Conservation (phyloP, 768 basidiomycete genomes). For the Chalciporus piperatus region DNA sequence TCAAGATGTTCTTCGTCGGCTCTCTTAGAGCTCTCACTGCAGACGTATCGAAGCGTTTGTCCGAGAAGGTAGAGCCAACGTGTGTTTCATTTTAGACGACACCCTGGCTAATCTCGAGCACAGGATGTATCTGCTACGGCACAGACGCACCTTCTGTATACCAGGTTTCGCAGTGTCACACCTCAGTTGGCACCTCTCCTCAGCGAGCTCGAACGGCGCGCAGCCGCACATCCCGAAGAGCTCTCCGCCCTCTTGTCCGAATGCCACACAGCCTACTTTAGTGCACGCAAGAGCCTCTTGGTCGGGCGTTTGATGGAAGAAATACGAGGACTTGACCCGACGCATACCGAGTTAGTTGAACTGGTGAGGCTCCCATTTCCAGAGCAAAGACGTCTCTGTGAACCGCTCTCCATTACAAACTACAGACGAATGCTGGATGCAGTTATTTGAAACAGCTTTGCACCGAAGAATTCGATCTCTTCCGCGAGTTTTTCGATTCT, state of each 20-base stretch:
- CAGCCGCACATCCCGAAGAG: constrained; percentile 76
- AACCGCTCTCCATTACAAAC: background rate
- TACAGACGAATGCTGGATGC: constrained; percentile 86
- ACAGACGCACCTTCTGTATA: constrained; percentile 83
- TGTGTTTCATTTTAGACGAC: background rate
- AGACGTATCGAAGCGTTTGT: constrained; percentile 73
- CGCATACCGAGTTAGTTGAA: constrained; percentile 80
- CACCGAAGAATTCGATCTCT: constrained; percentile 85
- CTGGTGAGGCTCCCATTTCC: constrained; percentile 49
- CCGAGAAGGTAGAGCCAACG: constrained; percentile 57
- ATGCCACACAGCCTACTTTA: constrained; percentile 85
- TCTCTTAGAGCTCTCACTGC: constrained; percentile 74
- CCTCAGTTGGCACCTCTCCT: constrained; percentile 73
- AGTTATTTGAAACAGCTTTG: constrained; percentile 91
- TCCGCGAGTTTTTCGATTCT: constrained; percentile 80
- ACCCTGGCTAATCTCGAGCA: constrained; percentile 1
- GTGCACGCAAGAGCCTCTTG: constrained; percentile 67
- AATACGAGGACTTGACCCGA: constrained; percentile 78
- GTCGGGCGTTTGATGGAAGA: constrained; percentile 75
- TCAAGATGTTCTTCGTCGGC: constrained; percentile 95
- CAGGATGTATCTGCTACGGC: constrained; percentile 80
- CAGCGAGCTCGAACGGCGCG: constrained; percentile 81
- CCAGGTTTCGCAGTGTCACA: constrained; percentile 77
- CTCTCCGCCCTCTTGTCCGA: constrained; percentile 76
- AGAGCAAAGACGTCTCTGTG: background rate